Evolutionary conservation across 2,329 filamentous ascomycete genomes (phyloP).

Genomic region (Trichoderma hamatum): DNA sequence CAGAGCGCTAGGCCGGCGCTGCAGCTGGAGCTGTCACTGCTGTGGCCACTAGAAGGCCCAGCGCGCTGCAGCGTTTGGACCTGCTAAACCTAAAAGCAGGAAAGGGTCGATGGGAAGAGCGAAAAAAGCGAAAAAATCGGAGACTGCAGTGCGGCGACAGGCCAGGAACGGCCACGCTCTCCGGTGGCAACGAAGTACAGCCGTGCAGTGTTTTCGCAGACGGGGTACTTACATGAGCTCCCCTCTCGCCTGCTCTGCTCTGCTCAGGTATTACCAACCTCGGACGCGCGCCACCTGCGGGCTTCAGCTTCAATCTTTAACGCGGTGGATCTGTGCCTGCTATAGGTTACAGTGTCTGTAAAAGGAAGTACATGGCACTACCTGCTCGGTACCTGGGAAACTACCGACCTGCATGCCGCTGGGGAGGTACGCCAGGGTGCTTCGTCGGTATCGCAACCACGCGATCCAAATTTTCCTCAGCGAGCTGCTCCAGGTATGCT

Average conservation of each 20-base stretch:
- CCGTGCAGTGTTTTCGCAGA: neutral
- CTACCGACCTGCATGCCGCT: constrained; percentile 2
- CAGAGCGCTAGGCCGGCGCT: neutral
- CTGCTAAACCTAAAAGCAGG: constrained; percentile 14
- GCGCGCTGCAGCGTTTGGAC: constrained; percentile 7
- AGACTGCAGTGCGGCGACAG: neutral
- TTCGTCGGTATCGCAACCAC: neutral
- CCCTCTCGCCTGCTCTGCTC: neutral
- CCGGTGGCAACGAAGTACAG: neutral
- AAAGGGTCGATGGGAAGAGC: neutral
- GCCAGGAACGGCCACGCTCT: constrained; percentile 22
- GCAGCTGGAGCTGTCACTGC: constrained; percentile 15
- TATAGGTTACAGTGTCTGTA: neutral
- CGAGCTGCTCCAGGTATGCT: neutral
- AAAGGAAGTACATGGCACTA: constrained; percentile 9
- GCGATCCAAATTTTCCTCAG: neutral
- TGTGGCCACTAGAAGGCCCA: constrained; percentile 9
- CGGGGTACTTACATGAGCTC: neutral
- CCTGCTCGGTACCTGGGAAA: constrained; percentile 1
- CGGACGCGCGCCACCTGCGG: neutral
- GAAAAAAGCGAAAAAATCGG: constrained; percentile 1
- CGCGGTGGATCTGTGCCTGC: neutral
- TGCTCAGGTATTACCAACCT: neutral
- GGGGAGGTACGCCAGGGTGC: constrained; percentile 3
- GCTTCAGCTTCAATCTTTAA: constrained; percentile 7